Base-by-base conservation (phyloP, 768 basidiomycete genomes). In the Russula sp. region DNA sequence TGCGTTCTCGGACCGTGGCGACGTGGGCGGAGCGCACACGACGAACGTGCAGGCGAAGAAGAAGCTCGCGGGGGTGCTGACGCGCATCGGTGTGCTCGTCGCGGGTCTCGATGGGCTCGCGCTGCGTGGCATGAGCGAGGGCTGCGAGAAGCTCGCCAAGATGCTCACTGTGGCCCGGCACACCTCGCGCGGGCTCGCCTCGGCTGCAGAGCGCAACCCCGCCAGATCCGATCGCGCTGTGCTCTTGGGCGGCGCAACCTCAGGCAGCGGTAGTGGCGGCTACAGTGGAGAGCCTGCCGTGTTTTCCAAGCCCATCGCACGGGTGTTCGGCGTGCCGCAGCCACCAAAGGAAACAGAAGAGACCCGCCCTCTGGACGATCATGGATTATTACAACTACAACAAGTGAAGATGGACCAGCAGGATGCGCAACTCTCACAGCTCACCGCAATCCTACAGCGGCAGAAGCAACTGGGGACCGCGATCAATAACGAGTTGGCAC, bases 401-500 rank as follows among this genome's bases (percentile, higher is more conserved):
- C 80, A 88, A 68, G 76, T 77, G 16, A 85, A 93, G 75, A 85
- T 98, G 69, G 80, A 87, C 50, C 81, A 87, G 61, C 96, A 98
- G 72, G 95, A 98, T 68, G 67, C 76, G 35, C 88, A 95, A 68
- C 77, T 96, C n/a, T 77, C 85, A 5, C 82, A 87, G 66, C 76
- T 98, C 50, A 86, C 90, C 0, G 81, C 90, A 0, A 86, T 97
- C 61, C 77, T 98, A 45, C 83, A 84, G 67, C 81, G 94, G 41
- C 95, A 98, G 73, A 81, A 86, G 69, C 85, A 90, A 32, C 80
- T 98, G 11, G 96, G 94, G 20, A 78, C 88, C 60, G 93, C 92
- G 8, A 97, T 98, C 61, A 81, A 82, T 53, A 80, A 79, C 53
- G 96, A 98, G 74, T 84, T 98, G 65, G 79, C 77, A 11, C 73